phyloP scores from a whole-genome alignment of 352 stramenopile genomes.

The Phytophthora litchii region DNA sequence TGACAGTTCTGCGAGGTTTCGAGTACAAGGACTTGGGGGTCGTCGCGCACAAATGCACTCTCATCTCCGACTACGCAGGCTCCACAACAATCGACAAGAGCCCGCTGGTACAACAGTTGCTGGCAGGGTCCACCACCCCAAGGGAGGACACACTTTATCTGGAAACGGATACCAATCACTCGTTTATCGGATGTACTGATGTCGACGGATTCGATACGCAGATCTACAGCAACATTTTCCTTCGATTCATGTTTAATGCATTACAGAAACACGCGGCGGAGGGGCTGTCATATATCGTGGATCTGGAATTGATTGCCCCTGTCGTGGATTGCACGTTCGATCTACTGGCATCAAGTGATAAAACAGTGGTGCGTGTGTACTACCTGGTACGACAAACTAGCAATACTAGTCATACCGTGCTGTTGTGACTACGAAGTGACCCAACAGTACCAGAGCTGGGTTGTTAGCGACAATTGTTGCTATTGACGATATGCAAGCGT shows the following conservation, averaged over 20 bases:
- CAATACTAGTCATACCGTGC: slow-evolving; percentile 10
- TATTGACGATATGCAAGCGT: slow-evolving; percentile 27
- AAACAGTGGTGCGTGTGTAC: slow-evolving; percentile 22
- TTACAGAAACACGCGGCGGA: slow-evolving; percentile 29
- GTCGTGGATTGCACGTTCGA: slow-evolving; percentile 32
- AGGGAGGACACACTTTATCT: slow-evolving; percentile 39
- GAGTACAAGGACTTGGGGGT: slow-evolving; percentile 23
- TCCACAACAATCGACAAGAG: slow-evolving; percentile 25
- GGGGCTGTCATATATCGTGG: slow-evolving; percentile 28
- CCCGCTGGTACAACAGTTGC: slow-evolving; percentile 25
- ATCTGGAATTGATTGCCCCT: slow-evolving; percentile 21
- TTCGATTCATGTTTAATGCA: slow-evolving; percentile 28
- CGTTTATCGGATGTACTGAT: slow-evolving; percentile 6
- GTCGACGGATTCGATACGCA: slow-evolving; percentile 14
- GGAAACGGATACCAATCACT: slow-evolving; percentile 15
- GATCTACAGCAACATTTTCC: slow-evolving; percentile 31
- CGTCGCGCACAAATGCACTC: background rate
- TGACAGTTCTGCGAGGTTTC: slow-evolving; percentile 20
- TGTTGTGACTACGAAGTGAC: slow-evolving; percentile 34
- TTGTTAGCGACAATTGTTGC: slow-evolving; percentile 23
- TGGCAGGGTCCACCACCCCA: slow-evolving; percentile 20
- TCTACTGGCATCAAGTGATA: slow-evolving; percentile 17
- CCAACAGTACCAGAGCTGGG: slow-evolving; percentile 17
- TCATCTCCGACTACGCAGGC: slow-evolving; percentile 33
- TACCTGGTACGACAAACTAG: slow-evolving; percentile 25